Conservation (phyloP, 2,329 filamentous ascomycete species). For the Pyricularia pennisetigena region DNA sequence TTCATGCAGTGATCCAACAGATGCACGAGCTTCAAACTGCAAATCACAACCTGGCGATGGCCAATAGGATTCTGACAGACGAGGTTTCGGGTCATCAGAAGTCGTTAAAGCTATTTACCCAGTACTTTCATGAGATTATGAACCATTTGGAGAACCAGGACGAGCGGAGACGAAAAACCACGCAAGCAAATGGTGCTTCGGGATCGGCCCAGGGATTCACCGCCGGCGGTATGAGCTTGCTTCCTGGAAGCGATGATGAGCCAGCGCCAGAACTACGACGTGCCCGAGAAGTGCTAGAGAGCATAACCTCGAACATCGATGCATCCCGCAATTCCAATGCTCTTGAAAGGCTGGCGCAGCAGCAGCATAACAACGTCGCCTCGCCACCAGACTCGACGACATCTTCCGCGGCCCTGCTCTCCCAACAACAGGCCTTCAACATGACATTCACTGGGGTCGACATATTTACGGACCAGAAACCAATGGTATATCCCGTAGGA, state of each 20-base stretch:
- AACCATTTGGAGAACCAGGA: slow-evolving; percentile 42
- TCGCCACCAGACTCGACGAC: slow-evolving; percentile 43
- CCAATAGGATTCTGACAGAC: slow-evolving; percentile 51
- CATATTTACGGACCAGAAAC: slow-evolving; percentile 45
- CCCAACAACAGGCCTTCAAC: slow-evolving; percentile 26
- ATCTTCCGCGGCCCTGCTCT: slow-evolving; percentile 43
- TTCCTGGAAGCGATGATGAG: slow-evolving; percentile 36
- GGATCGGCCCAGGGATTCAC: slow-evolving; percentile 28
- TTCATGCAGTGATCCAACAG: slow-evolving; percentile 86
- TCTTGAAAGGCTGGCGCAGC: slow-evolving; percentile 43
- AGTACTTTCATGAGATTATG: slow-evolving; percentile 48
- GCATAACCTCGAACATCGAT: slow-evolving; percentile 27
- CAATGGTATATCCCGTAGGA: slow-evolving; percentile 83
- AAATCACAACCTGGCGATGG: slow-evolving; percentile 65
- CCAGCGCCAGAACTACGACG: slow-evolving; percentile 41
- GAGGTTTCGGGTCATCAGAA: slow-evolving; percentile 53
- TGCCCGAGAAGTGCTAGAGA: slow-evolving; percentile 45
- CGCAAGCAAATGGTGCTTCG: slow-evolving; percentile 24
- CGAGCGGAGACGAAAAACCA: slow-evolving; percentile 30
- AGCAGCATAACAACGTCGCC: slow-evolving; percentile 13
- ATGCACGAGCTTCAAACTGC: slow-evolving; percentile 79
- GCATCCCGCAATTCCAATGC: slow-evolving; percentile 43
- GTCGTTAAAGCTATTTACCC: slow-evolving; percentile 46
- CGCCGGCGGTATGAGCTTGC: slow-evolving; percentile 26
- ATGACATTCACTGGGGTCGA: slow-evolving; percentile 35